Evolutionary conservation across 2,329 filamentous ascomycete species (phyloP), one percentile per base, ranked within the genome.

Genomic region (Chaetomiaceae sp.): DNA sequence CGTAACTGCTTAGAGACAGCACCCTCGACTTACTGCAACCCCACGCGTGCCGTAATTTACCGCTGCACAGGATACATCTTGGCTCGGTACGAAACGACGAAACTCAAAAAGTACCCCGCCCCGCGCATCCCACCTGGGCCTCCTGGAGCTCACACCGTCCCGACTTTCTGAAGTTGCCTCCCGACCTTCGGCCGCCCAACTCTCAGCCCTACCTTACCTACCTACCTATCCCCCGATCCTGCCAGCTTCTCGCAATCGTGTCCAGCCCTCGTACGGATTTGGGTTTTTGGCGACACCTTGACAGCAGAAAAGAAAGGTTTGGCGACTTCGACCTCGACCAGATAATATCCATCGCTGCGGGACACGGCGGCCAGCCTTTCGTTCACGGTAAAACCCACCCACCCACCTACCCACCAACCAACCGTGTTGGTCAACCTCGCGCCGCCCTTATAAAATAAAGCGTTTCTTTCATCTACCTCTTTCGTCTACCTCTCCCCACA

Each of bases 171-270:
- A 30, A 33, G 21, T 50, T 43, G 38, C 38, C 32, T 50, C 48
- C 47, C 37, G 37, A 42, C 37, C 11, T n/a, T 43, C 38, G 38
- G 48, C 48, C 38, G 57, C 56, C 58, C 61, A 59, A 60, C 60
- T 57, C 58, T 64, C 64, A 65, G 64, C 64, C 64, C 61, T 65
- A 64, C n/a, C n/a, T n/a, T n/a, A n/a, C n/a, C n/a, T n/a, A n/a
- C n/a, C n/a, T n/a, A n/a, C 55, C 56, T 60, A 54, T 16, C 55
- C 51, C 54, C 48, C 51, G n/a, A 30, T 38, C 36, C 41, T 42
- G 38, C 51, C 36, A 55, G 48, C 55, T 34, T 51, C 52, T 54
- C 55, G 45, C 38, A 18, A 18, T 40, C 14, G 46, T 29, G 40
- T 45, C 23, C 16, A 50, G 25, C 40, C 40, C 36, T 46, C 37